Evolutionary conservation across 2,329 filamentous ascomycete species (phyloP).

Genomic region (Sordariomycetes sp.): DNA sequence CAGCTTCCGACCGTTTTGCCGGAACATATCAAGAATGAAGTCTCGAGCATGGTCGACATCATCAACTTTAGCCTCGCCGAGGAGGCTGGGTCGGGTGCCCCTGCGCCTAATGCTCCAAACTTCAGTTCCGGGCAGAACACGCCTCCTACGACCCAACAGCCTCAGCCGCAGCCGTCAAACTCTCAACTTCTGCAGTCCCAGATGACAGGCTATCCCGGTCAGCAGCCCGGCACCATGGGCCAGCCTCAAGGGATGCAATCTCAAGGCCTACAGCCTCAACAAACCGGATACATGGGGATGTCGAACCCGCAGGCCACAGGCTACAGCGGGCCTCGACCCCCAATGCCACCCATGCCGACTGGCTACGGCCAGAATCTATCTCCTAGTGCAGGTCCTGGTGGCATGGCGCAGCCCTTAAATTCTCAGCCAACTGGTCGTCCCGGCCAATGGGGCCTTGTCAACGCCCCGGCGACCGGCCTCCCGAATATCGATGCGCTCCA

Average conservation of each 20-base stretch:
- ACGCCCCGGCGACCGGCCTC: slow-evolving; percentile 75
- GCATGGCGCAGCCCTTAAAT: slow-evolving; percentile 59
- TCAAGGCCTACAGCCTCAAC: slow-evolving; percentile 51
- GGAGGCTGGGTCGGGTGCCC: slow-evolving; percentile 37
- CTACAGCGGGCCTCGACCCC: slow-evolving; percentile 74
- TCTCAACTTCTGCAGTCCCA: slow-evolving; percentile 50
- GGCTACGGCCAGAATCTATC: slow-evolving; percentile 40
- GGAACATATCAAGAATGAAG: slow-evolving; percentile 85
- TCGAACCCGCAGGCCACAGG: slow-evolving; percentile 62
- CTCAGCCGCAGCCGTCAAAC: slow-evolving; percentile 63
- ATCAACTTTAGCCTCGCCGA: slow-evolving; percentile 91
- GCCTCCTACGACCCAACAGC: slow-evolving; percentile 48
- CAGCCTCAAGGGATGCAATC: slow-evolving; percentile 46
- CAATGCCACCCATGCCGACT: slow-evolving; percentile 71
- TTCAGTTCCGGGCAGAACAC: slow-evolving; percentile 43
- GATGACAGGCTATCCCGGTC: slow-evolving; percentile 53
- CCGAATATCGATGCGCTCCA: slow-evolving; percentile 91
- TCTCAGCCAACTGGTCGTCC: slow-evolving; percentile 89
- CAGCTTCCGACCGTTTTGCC: slow-evolving; percentile 62
- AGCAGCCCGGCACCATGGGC: slow-evolving; percentile 32
- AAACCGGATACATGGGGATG: slow-evolving; percentile 55
- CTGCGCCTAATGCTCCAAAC: slow-evolving; percentile 52
- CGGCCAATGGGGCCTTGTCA: slow-evolving; percentile 97
- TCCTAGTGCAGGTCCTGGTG: slow-evolving; percentile 38
- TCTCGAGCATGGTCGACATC: slow-evolving; percentile 98